Evolutionary conservation across 2,329 filamentous ascomycete species (phyloP), one percentile per base, ranked within the genome.

Genomic region (Ophiostoma triangulosporum): DNA sequence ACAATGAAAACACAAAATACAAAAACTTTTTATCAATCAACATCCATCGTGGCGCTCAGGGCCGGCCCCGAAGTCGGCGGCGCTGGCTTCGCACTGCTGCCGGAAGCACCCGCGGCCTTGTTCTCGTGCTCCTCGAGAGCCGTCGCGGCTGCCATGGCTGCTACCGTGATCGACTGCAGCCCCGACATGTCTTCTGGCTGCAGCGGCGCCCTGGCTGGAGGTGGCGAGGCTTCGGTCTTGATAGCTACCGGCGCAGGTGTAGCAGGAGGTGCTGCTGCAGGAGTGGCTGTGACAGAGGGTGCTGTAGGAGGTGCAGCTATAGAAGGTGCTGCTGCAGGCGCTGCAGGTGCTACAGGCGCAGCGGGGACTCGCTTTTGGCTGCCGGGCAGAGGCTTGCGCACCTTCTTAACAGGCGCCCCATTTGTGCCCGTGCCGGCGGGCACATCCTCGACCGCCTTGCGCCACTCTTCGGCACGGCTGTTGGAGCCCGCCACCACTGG

Each of bases 111-210:
- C 6, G 24, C 24, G 51, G 7, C 51, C 12, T 22, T 26, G 46
- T 20, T 22, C 14, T 50, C 48, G 3, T 49, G 46, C 31, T 49
- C 31, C 17, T 26, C 17, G 6, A 36, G 26, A 17, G 49, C 49
- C 5, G 35, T 35, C 11, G 43, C 20, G 8, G 50, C 50, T 20
- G 49, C 49, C 4, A 51, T 40, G 51, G 51, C 51, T 7, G 48
- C 52, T 32, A 43, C 46, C 14, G 52, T 54, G 17, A 54, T 54
- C 46, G 52, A 54, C n/a, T 49, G 33, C 11, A 54, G 33, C 0
- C 46, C 52, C 24, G 46, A 31, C n/a, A 49, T 6, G 33, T 43
- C 43, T n/a, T 38, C 33, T 43, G 20, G 9, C 3, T 43, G 20
- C 9, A 24, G 20, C 14, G 38, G 8, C 7, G 38, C 38, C 12